Percentiles rank a stretch among this genome's conserved stretches.
These are phyloP conservation scores for Jatropha podagrica DNA, from an alignment of 441 rosid genomes.

Conservation along the genomic window DNA sequence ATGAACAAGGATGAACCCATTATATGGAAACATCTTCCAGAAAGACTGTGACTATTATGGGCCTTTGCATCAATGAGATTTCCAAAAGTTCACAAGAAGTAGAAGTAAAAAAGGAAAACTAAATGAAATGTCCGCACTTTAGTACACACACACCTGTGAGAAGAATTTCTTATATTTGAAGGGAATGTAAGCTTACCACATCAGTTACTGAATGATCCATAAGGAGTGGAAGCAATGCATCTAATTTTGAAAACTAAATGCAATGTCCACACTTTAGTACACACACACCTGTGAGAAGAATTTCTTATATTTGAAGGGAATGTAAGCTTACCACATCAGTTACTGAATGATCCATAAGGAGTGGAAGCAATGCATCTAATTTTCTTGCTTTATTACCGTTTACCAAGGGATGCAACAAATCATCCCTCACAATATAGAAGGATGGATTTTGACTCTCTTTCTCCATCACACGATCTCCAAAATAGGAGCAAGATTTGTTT, in stretches of 20 bases:
- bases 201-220: conserved; percentile 63
- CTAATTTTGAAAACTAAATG: background rate
- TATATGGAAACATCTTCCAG: background rate
- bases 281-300: background rate
- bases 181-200: conserved; percentile 57
- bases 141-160: conserved; percentile 4
- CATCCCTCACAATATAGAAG: conserved; percentile 83
- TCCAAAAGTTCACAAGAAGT: conserved; percentile 4
- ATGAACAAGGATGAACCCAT: background rate
- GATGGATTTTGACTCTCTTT: conserved; percentile 33
- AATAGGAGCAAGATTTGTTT: conserved; percentile 42
- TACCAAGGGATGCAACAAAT: conserved; percentile 84
- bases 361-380: conserved; percentile 76
- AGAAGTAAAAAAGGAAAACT: background rate
- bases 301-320: conserved; percentile 11
- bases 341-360: conserved; percentile 53
- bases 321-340: conserved; percentile 78
- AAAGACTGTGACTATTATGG: background rate
- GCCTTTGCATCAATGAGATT: background rate
- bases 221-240: conserved; percentile 71
- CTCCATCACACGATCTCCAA: conserved; percentile 39
- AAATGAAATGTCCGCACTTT: background rate
- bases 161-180: background rate
- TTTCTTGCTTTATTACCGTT: conserved; percentile 95
- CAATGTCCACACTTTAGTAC: background rate